Percentiles rank a stretch among this genome's conserved stretches.
phyloP scores from a whole-genome alignment of 345 rosid species.

The Pugionium dolabratum region DNA sequence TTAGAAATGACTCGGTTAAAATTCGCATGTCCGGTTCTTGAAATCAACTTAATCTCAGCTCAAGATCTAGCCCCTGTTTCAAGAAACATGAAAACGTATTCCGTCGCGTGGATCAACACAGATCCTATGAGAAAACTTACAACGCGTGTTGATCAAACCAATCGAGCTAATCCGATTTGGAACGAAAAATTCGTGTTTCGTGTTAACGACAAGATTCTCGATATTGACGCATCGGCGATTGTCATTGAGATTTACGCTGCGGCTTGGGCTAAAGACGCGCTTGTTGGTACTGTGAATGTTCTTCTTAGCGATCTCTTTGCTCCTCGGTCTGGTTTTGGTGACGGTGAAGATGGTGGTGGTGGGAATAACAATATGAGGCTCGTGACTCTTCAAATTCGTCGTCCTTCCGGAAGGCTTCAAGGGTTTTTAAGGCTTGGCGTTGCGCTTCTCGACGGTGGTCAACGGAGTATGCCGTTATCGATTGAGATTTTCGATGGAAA shows the following conservation, averaged over 20 bases:
- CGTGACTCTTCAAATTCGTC: slow-evolving; percentile 61
- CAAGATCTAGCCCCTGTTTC: slow-evolving; percentile 73
- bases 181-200: slow-evolving; percentile 84
- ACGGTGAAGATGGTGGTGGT: not conserved
- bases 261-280: slow-evolving; percentile 81
- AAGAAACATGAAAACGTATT: slow-evolving; percentile 81
- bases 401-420: slow-evolving; percentile 89
- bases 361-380: slow-evolving; percentile 44
- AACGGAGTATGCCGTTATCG: slow-evolving; percentile 79
- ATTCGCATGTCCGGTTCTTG: slow-evolving; percentile 65
- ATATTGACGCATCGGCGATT: slow-evolving; percentile 57
- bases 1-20: slow-evolving; percentile 25
- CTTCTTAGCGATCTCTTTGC: slow-evolving; percentile 54
- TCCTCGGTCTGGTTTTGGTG: slow-evolving; percentile 39
- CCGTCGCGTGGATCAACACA: slow-evolving; percentile 73
- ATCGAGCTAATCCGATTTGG: slow-evolving; percentile 74
- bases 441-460: slow-evolving; percentile 63
- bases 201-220: slow-evolving; percentile 62
- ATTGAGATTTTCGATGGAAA: slow-evolving; percentile 42
- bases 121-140: slow-evolving; percentile 64
- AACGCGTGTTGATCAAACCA: slow-evolving; percentile 67
- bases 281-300: slow-evolving; percentile 68
- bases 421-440: slow-evolving; percentile 78
- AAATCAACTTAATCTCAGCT: slow-evolving; percentile 71
- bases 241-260: slow-evolving; percentile 81